Percentiles rank a stretch among this genome's conserved stretches.
These are phyloP conservation scores for Dalbergia cultrata DNA, from an alignment of 306 rosid species.

Conservation along the genomic window DNA sequence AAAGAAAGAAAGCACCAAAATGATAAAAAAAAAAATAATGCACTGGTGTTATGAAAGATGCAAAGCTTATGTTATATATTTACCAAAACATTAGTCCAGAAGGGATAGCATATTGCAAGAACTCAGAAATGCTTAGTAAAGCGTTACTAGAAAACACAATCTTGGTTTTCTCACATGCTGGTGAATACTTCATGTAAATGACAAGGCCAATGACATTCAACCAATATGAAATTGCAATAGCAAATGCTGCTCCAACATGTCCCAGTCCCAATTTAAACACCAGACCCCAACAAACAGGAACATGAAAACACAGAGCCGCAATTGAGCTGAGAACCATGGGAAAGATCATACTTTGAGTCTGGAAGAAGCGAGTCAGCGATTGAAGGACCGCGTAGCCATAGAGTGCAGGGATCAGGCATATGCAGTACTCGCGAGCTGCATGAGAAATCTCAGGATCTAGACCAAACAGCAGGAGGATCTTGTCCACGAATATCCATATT, in stretches of 20 bases:
- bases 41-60: neutral
- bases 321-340: constrained; percentile 65
- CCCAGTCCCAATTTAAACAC: constrained; percentile 58
- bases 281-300: constrained; percentile 64
- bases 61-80: constrained; percentile 19
- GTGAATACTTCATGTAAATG: constrained; percentile 57
- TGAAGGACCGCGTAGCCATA: constrained; percentile 64
- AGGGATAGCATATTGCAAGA: constrained; percentile 53
- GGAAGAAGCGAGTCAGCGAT: constrained; percentile 61
- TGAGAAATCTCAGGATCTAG: constrained; percentile 65
- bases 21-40: constrained; percentile 6
- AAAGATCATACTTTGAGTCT: constrained; percentile 61
- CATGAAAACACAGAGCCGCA: constrained; percentile 59
- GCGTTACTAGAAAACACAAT: constrained; percentile 49
- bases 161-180: constrained; percentile 62
- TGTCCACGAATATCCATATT: constrained; percentile 67
- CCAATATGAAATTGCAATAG: constrained; percentile 72
- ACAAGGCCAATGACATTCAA: constrained; percentile 61
- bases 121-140: constrained; percentile 51
- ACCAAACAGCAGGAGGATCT: constrained; percentile 52
- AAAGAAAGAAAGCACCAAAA: neutral
- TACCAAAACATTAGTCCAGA: constrained; percentile 62
- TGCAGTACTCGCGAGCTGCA: constrained; percentile 54
- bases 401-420: constrained; percentile 63
- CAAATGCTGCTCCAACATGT: constrained; percentile 66